These are phyloP conservation scores for Cladosporium sp. DNA, from an alignment of 2,329 filamentous ascomycete species.

Conservation along the genomic window DNA sequence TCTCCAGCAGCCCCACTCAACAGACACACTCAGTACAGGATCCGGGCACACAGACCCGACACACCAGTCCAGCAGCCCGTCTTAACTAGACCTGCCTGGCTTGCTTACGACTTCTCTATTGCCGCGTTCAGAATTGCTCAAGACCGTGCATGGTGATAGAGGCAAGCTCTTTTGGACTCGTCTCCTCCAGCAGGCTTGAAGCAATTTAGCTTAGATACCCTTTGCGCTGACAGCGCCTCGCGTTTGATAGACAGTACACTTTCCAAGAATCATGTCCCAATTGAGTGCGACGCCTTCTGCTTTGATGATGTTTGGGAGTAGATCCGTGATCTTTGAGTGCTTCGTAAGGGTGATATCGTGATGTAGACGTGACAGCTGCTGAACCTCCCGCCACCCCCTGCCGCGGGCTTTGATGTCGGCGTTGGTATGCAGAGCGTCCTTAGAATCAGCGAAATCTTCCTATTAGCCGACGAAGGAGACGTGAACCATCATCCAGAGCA, in stretches of 20 bases:
- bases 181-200: neutral
- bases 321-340: too few relatives aligned
- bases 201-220: neutral
- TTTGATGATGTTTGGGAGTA: too few relatives aligned
- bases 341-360: too few relatives aligned
- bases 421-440: too few relatives aligned
- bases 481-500: too few relatives aligned
- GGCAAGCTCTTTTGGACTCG: neutral
- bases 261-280: too few relatives aligned
- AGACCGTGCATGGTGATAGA: neutral
- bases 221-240: neutral
- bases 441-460: too few relatives aligned
- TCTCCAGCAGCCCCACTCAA: neutral
- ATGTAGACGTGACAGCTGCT: too few relatives aligned
- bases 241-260: neutral
- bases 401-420: too few relatives aligned
- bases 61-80: neutral
- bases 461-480: too few relatives aligned
- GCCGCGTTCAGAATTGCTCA: neutral
- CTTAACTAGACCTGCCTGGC: neutral
- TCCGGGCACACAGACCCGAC: neutral
- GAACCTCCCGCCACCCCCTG: too few relatives aligned
- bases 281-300: too few relatives aligned
- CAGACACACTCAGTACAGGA: neutral
- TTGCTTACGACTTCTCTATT: neutral